These are phyloP conservation scores for Microdochium nivale DNA, from an alignment of 2,329 filamentous ascomycete genomes.

Conservation along the genomic window DNA sequence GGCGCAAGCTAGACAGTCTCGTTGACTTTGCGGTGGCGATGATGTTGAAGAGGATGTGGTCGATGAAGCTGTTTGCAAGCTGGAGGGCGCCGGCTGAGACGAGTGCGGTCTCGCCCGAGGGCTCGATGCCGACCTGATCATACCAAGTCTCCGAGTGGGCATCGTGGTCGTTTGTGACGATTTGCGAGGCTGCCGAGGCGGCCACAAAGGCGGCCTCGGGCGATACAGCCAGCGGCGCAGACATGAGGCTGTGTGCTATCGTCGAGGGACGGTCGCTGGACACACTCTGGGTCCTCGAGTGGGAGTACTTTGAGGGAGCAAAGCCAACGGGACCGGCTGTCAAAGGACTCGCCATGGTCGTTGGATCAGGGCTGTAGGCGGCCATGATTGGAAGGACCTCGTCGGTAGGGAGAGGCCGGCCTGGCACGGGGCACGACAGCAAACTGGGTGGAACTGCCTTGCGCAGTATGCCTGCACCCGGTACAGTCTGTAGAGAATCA, in stretches of 20 bases:
- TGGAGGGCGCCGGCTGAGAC: constrained; percentile 66
- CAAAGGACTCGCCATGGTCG: constrained; percentile 1
- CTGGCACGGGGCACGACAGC: not conserved
- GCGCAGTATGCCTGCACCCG: not conserved
- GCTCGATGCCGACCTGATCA: constrained; percentile 58
- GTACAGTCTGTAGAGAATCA: not conserved
- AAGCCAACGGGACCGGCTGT: not conserved
- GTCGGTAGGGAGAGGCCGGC: too few relatives aligned
- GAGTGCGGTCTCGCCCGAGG: constrained; percentile 57
- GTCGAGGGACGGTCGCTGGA: constrained; percentile 64
- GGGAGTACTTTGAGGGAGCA: constrained; percentile 9
- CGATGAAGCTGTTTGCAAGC: constrained; percentile 85
- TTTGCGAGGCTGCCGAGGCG: constrained; percentile 77
- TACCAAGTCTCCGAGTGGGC: constrained; percentile 62
- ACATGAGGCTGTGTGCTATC: constrained; percentile 48
- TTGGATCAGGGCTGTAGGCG: not conserved
- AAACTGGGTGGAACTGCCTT: not conserved
- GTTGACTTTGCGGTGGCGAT: constrained; percentile 75
- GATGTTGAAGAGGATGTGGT: constrained; percentile 87
- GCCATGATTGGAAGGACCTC: not conserved
- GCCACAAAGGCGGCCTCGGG: constrained; percentile 85
- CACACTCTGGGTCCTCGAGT: constrained; percentile 52
- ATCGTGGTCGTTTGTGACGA: constrained; percentile 82
- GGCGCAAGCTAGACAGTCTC: constrained; percentile 63
- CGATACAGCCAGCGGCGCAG: constrained; percentile 59